Base-by-base conservation (phyloP, 2,329 filamentous ascomycete species). In the Pseudocercospora vitis region DNA sequence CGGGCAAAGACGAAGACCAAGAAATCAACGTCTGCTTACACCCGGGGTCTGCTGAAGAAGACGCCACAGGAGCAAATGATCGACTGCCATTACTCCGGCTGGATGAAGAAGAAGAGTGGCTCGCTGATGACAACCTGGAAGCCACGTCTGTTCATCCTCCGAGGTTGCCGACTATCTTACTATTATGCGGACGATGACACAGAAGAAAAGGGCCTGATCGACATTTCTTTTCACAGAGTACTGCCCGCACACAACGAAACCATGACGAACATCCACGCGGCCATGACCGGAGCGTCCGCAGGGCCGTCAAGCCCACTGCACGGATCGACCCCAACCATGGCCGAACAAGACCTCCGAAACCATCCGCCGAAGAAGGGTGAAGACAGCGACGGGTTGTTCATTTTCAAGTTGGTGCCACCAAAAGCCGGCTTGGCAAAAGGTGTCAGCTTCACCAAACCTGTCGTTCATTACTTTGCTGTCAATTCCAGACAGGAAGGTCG, bases 61-160 rank as follows among this genome's bases (percentile, higher is more conserved):
- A 76, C 82, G 0, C 94, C 94, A 0, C 79, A 84, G 51, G 89
- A 96, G 68, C 91, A 92, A 56, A 94, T 96, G 72, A 76, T 84
- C 57, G 85, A 84, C 57, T 92, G 90, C 51, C 92, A 99, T 68
- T 97, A 96, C 70, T 92, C 87, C 65, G 94, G 94, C 1, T 99
- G 94, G 94, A 99, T 99, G 94, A 97, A 94, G 78, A 99, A 99
- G 80, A 91, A 95, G 73, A 96, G 90, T 55, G 92, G 90, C 1
- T 94, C 92, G 66, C 78, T 97, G 28, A 96, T 99, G 86, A 91
- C 91, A 2, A 96, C 91, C 1, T 99, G 94, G 94, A 99, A 97
- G 68, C 88, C 91, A 9, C 86, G 94, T 9, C 80, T 97, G n/a
- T 99, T 99, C 68, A 86, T 99, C 6, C 82, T 99, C 53, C 91